phyloP scores from a whole-genome alignment of 768 basidiomycete species.

The Sporobolomyces pararoseus region DNA sequence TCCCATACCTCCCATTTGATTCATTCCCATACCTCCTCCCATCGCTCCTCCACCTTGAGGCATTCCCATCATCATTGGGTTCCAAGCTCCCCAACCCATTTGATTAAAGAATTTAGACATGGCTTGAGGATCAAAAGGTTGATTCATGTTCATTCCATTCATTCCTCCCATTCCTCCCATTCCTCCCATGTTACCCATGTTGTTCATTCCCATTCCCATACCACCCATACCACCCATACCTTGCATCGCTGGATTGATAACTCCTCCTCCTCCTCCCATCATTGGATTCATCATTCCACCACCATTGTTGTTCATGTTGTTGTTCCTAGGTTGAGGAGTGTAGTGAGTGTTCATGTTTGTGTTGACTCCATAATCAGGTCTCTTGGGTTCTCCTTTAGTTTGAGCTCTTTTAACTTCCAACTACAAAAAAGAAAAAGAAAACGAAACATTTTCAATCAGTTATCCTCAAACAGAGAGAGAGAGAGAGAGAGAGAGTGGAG shows the following conservation, averaged over 20 bases:
- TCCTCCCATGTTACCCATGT: too few relatives aligned
- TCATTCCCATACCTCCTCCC: conserved; percentile 43
- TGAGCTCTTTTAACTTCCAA: conserved; percentile 91
- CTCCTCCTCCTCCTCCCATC: conserved; percentile 33
- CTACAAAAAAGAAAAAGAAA: too few relatives aligned
- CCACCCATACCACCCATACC: conserved; percentile 14
- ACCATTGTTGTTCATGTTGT: conserved; percentile 13
- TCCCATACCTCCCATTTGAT: conserved; percentile 50
- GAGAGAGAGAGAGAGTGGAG: neutral
- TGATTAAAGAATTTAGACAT: conserved; percentile 89
- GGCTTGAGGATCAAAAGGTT: conserved; percentile 84
- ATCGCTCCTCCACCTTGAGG: conserved; percentile 45
- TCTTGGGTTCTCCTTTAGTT: conserved; percentile 53
- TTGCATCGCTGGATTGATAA: conserved; percentile 17
- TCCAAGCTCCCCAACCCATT: conserved; percentile 59
- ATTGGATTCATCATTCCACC: conserved; percentile 23
- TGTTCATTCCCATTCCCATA: conserved; percentile 3
- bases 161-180: conserved; percentile 47
- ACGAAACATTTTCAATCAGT: too few relatives aligned
- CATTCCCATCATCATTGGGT: conserved; percentile 44
- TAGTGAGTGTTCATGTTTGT: conserved; percentile 41
- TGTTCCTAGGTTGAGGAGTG: conserved; percentile 27
- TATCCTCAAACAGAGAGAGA: too few relatives aligned
- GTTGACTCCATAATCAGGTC: conserved; percentile 46
- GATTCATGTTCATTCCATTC: too few relatives aligned